phyloP scores from a whole-genome alignment of 345 rosid genomes.

The Eucalyptus marginata region DNA sequence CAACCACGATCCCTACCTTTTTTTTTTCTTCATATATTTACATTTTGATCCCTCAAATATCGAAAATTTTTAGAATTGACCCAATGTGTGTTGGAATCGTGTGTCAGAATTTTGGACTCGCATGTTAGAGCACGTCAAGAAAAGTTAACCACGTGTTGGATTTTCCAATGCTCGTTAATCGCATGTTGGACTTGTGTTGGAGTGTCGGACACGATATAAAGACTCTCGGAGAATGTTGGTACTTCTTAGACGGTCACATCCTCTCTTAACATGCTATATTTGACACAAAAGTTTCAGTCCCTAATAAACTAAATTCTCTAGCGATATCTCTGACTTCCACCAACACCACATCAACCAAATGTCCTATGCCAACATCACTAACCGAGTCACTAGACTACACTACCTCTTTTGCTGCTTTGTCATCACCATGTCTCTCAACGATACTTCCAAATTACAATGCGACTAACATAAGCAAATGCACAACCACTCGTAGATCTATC shows the following conservation, averaged over 20 bases:
- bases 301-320: neutral
- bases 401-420: neutral
- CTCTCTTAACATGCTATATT: neutral
- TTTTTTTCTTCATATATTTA: no score
- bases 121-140: rapidly evolving
- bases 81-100: no score
- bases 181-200: no score
- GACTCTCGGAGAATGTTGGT: no score
- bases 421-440: neutral
- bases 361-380: neutral
- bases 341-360: neutral
- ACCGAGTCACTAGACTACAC: neutral
- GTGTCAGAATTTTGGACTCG: no score
- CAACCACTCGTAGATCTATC: neutral
- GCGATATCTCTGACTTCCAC: neutral
- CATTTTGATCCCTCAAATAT: no score
- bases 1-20: no score
- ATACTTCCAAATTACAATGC: neutral
- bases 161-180: no score
- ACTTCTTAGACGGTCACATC: neutral
- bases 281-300: neutral
- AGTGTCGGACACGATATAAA: no score
- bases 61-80: no score
- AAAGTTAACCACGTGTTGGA: no score
- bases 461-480: neutral